Conservation (phyloP, 352 stramenopile genomes). For the Pythium aristosporum region DNA sequence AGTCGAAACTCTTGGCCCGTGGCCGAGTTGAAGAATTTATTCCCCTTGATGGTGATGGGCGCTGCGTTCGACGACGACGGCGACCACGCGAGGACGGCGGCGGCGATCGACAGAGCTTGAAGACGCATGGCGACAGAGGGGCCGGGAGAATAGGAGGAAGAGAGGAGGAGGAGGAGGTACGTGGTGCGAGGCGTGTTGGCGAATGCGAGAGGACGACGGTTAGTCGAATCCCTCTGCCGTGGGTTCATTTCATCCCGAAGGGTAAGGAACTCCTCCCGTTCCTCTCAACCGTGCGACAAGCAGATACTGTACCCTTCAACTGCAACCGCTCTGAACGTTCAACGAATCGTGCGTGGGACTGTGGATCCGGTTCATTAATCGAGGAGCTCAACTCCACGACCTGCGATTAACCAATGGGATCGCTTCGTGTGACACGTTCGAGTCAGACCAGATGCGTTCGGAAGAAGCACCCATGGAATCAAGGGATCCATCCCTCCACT, state of each 20-base stretch:
- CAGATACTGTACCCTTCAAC: background rate
- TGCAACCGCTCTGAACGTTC: constrained; percentile 1
- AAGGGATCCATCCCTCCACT: background rate
- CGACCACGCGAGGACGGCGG: background rate
- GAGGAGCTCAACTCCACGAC: constrained; percentile 9
- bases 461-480: too few species aligned
- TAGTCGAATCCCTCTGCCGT: background rate
- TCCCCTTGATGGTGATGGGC: constrained; percentile 39
- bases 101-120: background rate
- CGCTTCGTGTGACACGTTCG: background rate
- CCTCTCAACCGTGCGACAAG: background rate
- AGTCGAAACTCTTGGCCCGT: constrained; percentile 41
- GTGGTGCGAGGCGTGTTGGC: constrained; percentile 2
- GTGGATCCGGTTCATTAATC: constrained; percentile 3
- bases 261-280: too few species aligned
- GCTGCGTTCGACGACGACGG: constrained; percentile 1
- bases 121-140: constrained; percentile 3
- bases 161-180: background rate
- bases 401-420: constrained; percentile 13
- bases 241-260: background rate
- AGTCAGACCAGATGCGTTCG: background rate
- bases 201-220: constrained; percentile 4
- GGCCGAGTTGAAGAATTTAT: constrained; percentile 63
- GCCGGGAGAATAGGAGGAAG: background rate
- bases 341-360: constrained; percentile 4